Conservation (phyloP, 805 yeast species). For the Scheffersomyces spartinae region DNA sequence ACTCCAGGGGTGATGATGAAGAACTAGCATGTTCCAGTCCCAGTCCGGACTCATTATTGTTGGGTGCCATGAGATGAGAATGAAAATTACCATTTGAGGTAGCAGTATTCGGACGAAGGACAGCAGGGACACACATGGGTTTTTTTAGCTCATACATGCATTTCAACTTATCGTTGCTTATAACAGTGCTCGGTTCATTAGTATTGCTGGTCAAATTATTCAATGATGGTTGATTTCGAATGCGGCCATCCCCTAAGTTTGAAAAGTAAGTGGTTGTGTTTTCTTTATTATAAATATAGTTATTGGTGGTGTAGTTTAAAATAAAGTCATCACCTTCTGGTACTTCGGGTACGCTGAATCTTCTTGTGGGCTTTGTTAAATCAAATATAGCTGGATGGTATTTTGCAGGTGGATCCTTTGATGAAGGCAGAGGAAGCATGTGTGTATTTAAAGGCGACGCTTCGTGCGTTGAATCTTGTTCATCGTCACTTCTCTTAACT, state of each 20-base stretch:
- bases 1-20: constrained; percentile 6
- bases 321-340: too few relatives aligned
- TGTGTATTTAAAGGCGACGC: too few relatives aligned
- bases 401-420: too few relatives aligned
- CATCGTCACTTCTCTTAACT: too few relatives aligned
- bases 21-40: constrained; percentile 1
- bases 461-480: too few relatives aligned
- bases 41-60: constrained; percentile 1
- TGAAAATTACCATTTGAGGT: too few relatives aligned
- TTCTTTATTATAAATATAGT: constrained; percentile 10
- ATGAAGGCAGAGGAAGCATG: too few relatives aligned
- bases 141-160: constrained; percentile 25
- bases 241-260: constrained; percentile 4
- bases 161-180: constrained; percentile 6
- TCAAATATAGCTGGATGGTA: constrained; percentile 24
- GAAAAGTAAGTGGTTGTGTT: constrained; percentile 1
- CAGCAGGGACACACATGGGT: constrained; percentile 31
- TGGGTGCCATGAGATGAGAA: too few relatives aligned
- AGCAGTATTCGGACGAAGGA: constrained; percentile 19
- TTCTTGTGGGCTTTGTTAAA: constrained; percentile 14
- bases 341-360: too few relatives aligned
- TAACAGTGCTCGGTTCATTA: constrained; percentile 2
- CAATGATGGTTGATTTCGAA: constrained; percentile 2
- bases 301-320: constrained; percentile 10
- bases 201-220: constrained; percentile 11